phyloP scores from a whole-genome alignment of 2,329 filamentous ascomycete genomes.

The Bipolaris victoriae region DNA sequence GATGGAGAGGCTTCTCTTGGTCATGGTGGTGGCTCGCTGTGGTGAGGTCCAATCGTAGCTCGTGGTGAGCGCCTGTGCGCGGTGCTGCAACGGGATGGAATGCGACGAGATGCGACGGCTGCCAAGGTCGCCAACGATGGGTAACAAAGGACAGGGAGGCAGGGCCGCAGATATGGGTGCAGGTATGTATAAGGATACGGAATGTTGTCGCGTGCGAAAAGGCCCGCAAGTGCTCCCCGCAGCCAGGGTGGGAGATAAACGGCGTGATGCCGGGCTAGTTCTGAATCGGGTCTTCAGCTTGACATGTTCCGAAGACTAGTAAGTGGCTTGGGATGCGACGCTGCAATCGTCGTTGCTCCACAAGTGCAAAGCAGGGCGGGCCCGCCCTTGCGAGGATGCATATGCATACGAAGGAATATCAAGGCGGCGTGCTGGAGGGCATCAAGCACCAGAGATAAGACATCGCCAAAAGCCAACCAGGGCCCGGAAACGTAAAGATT shows the following conservation, averaged over 20 bases:
- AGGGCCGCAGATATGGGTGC: background rate
- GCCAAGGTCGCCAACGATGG: background rate
- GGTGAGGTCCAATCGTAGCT: background rate
- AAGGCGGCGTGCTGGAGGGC: background rate
- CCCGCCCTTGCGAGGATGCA: background rate
- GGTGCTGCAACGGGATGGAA: background rate
- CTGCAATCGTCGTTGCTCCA: constrained; percentile 13
- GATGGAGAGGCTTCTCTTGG: constrained; percentile 30
- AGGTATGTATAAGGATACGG: constrained; percentile 1
- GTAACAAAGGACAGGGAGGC: background rate
- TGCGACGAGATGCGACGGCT: background rate
- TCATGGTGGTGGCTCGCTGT: constrained; percentile 13
- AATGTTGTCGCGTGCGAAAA: constrained; percentile 4
- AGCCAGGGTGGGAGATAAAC: constrained; percentile 2
- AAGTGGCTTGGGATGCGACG: constrained; percentile 7
- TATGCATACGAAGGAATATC: background rate
- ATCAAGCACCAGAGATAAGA: constrained; percentile 10
- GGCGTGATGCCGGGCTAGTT: constrained; percentile 7
- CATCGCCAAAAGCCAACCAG: background rate
- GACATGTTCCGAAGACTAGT: constrained; percentile 1
- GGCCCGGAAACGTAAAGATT: background rate
- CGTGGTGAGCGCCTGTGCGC: constrained; percentile 2
- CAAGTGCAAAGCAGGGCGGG: constrained; percentile 4
- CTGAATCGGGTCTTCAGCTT: constrained; percentile 3
- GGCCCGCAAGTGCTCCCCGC: constrained; percentile 1